Evolutionary conservation across 2,329 filamentous ascomycete genomes (phyloP), one percentile per base, ranked within the genome.

Genomic region (Amphichorda felina): DNA sequence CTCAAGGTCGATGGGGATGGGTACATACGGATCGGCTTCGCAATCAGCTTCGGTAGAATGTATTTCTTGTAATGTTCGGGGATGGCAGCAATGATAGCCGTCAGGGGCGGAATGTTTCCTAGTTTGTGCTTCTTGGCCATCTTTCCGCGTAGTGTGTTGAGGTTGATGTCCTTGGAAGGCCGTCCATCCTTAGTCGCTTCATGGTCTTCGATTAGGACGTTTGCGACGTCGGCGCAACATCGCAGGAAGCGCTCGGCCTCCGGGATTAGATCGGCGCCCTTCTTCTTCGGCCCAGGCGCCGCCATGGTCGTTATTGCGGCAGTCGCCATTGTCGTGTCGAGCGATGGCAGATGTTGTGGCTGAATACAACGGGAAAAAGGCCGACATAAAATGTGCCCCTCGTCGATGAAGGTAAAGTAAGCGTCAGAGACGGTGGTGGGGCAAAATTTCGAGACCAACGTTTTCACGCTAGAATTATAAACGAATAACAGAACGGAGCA

Each of bases 31-130:
- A 98, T 96, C 2, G 91, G 91, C 61, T 98, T 98, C 18, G 93
- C 91, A 48, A 98, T 87, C 42, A 98, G 68, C 61, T 94, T 94
- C 15, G 88, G 91, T 42, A 96, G 63, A 41, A 98, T 95, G 51
- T 96, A 96, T 64, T 96, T 98, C 68, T 96, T 98, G 65, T 96
- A 95, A 57, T 96, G 88, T 56, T 98, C 91, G n/a, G 93, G 93
- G 25, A 98, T 89, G 8, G 91, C 91, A 37, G 91, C 86, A 53
- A 98, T 96, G 53, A 98, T 98, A 40, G 91, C 89, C 8, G 89
- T 96, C 44, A 98, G 66, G 18, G 93, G 86, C 22, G 91, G 91
- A 47, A 94, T 84, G 41, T 77, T 86, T 56, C 77, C 81, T 41
- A 98, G 67, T 55, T 79, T 82, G 64, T 96, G 87, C 64, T 95